Conservation (phyloP, 306 rosid species). For the Castanopsis chinensis region DNA sequence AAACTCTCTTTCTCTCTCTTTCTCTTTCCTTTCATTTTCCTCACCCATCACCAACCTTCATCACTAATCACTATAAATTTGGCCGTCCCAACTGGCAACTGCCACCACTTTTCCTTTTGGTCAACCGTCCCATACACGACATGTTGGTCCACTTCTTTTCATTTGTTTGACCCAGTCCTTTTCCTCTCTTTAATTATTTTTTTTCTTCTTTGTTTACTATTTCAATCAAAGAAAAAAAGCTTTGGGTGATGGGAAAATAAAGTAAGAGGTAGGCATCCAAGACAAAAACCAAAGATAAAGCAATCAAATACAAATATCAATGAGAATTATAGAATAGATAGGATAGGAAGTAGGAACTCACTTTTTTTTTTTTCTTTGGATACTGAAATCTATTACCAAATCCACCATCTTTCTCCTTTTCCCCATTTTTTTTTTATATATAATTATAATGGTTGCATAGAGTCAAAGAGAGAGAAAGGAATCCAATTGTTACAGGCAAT, state of each 20-base stretch:
- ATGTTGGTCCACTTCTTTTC: conserved; percentile 60
- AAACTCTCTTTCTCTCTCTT: neutral
- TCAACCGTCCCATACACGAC: conserved; percentile 76
- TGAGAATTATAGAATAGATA: neutral
- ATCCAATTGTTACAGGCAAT: conserved; percentile 45
- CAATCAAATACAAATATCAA: conserved; percentile 24
- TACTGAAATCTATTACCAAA: conserved; percentile 59
- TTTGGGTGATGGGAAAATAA: conserved; percentile 4
- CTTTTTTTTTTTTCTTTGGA: conserved; percentile 23
- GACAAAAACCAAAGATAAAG: conserved; percentile 37
- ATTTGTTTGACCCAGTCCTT: conserved; percentile 67
- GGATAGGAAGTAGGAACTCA: neutral
- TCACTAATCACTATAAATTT: conserved; percentile 27
- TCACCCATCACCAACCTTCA: conserved; percentile 14
- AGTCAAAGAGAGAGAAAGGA: conserved; percentile 27
- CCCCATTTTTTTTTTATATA: neutral
- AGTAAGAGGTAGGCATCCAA: conserved; percentile 45
- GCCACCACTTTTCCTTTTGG: conserved; percentile 27
- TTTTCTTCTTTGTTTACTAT: conserved; percentile 12
- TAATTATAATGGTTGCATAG: conserved; percentile 32
- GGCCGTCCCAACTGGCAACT: conserved; percentile 40
- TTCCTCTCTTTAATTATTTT: conserved; percentile 30
- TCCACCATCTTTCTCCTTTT: conserved; percentile 43
- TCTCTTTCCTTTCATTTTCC: neutral
- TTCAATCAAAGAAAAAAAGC: conserved; percentile 1